Conservation (phyloP, 352 stramenopile species). For the Hyaloperonospora brassicae region DNA sequence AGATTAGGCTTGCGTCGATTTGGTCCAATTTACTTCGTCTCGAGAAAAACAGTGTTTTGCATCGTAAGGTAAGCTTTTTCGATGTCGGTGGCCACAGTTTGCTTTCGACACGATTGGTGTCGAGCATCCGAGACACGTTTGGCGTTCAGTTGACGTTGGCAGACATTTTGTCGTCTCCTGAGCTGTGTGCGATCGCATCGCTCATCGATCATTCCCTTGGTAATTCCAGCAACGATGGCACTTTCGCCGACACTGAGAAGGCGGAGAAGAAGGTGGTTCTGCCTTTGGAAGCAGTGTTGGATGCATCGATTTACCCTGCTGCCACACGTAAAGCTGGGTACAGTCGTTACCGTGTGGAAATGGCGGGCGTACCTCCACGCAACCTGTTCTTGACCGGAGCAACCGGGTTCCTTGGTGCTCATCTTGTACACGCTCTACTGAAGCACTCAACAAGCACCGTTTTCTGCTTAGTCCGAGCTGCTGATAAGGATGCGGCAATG, state of each 20-base stretch:
- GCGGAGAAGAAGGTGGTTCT: constrained; percentile 42
- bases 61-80: constrained; percentile 67
- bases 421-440: constrained; percentile 80
- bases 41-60: constrained; percentile 43
- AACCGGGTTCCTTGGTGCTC: constrained; percentile 86
- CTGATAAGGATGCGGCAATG: constrained; percentile 37
- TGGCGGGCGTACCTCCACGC: constrained; percentile 58
- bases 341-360: constrained; percentile 74
- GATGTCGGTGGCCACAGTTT: constrained; percentile 77
- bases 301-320: constrained; percentile 64
- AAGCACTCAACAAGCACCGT: constrained; percentile 58
- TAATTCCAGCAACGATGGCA: constrained; percentile 3
- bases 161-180: constrained; percentile 56
- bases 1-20: constrained; percentile 49
- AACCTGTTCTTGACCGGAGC: constrained; percentile 85
- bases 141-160: constrained; percentile 63
- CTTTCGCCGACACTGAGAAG: constrained; percentile 2
- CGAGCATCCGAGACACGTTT: constrained; percentile 58
- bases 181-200: constrained; percentile 46
- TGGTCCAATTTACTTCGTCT: constrained; percentile 65
- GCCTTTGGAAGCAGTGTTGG: constrained; percentile 54
- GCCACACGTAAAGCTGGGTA: constrained; percentile 64
- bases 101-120: constrained; percentile 63
- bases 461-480: constrained; percentile 77
- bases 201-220: constrained; percentile 39